A percentile compares a stretch with the other conserved stretches of the same genome.
phyloP scores from a whole-genome alignment of 208 protist species.

The Wallacemonas sp. region DNA sequence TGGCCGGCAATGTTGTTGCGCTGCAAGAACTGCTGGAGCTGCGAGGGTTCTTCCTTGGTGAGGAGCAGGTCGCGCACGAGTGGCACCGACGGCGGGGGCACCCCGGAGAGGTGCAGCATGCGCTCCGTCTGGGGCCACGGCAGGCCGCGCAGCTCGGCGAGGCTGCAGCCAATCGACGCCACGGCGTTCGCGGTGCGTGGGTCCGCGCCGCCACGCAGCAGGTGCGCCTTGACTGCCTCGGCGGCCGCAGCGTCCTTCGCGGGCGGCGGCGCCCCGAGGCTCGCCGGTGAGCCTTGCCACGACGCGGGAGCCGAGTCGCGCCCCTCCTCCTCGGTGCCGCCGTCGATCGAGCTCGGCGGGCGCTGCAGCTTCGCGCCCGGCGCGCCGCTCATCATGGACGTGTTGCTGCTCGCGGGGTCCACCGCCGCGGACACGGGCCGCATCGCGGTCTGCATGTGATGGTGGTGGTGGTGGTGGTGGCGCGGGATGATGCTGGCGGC shows the following conservation, averaged over 20 bases:
- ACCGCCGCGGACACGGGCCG: neutral
- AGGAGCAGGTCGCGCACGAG: neutral
- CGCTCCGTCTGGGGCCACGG: constrained; percentile 10
- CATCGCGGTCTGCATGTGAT: constrained; percentile 18
- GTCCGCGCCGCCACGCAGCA: neutral
- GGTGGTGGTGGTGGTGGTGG: constrained; percentile 33
- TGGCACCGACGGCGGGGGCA: neutral
- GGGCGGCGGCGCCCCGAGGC: neutral
- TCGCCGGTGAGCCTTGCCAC: constrained; percentile 10
- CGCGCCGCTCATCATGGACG: neutral
- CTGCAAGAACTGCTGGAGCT: constrained; percentile 18
- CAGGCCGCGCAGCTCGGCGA: constrained; percentile 8
- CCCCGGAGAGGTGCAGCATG: constrained; percentile 7
- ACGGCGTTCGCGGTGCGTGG: constrained; percentile 1
- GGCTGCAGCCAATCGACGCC: neutral
- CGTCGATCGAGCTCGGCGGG: constrained; percentile 8
- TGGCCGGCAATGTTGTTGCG: constrained; percentile 10
- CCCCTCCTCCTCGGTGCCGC: neutral
- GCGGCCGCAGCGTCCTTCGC: neutral
- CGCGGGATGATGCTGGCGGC: neutral
- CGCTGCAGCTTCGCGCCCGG: neutral
- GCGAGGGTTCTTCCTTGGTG: constrained; percentile 1
- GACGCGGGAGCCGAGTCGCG: neutral
- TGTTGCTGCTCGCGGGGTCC: neutral
- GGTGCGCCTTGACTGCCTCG: neutral